Conservation (phyloP, 2,329 filamentous ascomycete genomes). For the Lomentospora prolificans region DNA sequence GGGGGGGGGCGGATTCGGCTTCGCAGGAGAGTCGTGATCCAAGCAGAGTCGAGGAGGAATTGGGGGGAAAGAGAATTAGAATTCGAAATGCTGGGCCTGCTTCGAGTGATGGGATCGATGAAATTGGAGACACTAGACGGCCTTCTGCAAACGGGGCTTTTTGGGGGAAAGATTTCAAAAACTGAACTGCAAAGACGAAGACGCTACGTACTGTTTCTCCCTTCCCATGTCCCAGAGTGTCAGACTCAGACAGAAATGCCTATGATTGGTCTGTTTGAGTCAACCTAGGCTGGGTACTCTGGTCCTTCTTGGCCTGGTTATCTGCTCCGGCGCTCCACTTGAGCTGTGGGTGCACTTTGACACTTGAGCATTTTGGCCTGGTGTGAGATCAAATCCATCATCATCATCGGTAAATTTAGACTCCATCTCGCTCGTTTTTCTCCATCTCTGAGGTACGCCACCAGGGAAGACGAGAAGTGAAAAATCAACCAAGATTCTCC, state of each 20-base stretch:
- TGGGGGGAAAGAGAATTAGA: background rate
- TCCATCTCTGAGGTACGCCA: background rate
- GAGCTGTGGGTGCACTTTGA: background rate
- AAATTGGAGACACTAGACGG: slow-evolving; percentile 4
- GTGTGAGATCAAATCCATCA: background rate
- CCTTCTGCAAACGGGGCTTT: background rate
- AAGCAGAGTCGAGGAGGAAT: background rate
- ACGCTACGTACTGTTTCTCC: too few relatives aligned
- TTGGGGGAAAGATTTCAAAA: slow-evolving; percentile 6
- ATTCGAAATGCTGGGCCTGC: background rate
- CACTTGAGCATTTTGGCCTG: slow-evolving; percentile 1
- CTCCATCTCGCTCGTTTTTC: background rate
- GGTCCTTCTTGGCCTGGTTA: background rate
- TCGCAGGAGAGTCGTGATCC: background rate
- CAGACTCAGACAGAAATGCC: slow-evolving; percentile 4
- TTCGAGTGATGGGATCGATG: slow-evolving; percentile 4
- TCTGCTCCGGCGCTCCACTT: slow-evolving; percentile 1
- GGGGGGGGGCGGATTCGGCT: background rate
- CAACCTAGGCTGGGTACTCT: background rate
- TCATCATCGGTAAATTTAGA: background rate
- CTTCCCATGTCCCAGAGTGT: background rate
- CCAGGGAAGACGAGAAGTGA: background rate
- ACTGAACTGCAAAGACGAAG: too few relatives aligned
- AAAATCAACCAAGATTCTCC: background rate
- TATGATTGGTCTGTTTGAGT: slow-evolving; percentile 2